Conservation (phyloP, 345 rosid species). For the Populus simonii region DNA sequence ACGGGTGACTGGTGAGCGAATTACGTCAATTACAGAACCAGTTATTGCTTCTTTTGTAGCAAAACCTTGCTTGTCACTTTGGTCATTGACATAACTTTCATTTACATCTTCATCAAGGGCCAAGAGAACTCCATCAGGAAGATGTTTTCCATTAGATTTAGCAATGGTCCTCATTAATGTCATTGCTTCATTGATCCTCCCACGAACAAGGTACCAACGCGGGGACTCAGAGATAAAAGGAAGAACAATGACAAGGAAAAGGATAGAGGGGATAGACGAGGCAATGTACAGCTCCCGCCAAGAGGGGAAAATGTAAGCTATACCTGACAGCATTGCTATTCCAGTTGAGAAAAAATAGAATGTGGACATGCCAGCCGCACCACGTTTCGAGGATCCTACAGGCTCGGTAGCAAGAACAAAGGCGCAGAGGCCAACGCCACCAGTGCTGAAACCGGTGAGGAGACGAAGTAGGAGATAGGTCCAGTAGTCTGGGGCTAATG, state of each 20-base stretch:
- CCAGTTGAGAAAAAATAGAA: constrained; percentile 91
- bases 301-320: constrained; percentile 60
- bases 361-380: constrained; percentile 89
- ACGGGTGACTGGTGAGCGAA: constrained; percentile 59
- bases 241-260: constrained; percentile 58
- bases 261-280: constrained; percentile 66
- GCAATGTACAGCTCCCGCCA: constrained; percentile 80
- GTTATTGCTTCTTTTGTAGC: constrained; percentile 34
- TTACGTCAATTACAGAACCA: constrained; percentile 67
- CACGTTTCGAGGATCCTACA: constrained; percentile 76
- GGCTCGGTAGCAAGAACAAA: constrained; percentile 91
- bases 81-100: constrained; percentile 3
- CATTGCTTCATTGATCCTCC: constrained; percentile 65
- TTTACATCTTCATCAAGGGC: constrained; percentile 63
- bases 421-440: constrained; percentile 83
- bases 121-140: constrained; percentile 60
- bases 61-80: constrained; percentile 6
- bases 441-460: constrained; percentile 87
- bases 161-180: constrained; percentile 68
- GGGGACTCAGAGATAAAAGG: constrained; percentile 88
- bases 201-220: constrained; percentile 85
- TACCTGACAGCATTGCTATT: constrained; percentile 61
- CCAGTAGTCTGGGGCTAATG: constrained; percentile 66
- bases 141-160: constrained; percentile 43
- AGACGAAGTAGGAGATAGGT: constrained; percentile 62